These are phyloP conservation scores for Cutaneotrichosporon cutaneum DNA, from an alignment of 1,284 basidiomycete genomes.

Conservation along the genomic window DNA sequence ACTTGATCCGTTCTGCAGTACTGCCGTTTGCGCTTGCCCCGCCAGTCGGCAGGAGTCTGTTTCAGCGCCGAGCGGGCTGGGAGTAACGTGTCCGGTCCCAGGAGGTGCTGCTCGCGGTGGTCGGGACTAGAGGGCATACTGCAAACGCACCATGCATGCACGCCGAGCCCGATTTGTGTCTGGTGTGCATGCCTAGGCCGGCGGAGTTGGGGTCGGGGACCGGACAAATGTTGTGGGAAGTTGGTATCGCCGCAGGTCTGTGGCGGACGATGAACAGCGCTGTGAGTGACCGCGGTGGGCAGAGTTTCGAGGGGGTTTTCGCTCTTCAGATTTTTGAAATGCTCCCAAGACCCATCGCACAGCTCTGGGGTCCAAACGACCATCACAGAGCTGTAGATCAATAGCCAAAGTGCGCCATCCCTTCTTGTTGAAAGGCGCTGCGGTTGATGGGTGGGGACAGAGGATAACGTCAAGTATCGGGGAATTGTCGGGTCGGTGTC, in stretches of 20 bases:
- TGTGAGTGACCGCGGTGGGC: background rate
- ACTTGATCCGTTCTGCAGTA: background rate
- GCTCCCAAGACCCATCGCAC: background rate
- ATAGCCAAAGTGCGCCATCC: background rate
- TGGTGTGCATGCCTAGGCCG: too few species aligned
- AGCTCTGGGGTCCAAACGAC: background rate
- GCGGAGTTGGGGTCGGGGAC: too few species aligned
- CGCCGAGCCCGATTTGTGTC: too few species aligned
- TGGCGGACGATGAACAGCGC: background rate
- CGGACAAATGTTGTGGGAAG: too few species aligned
- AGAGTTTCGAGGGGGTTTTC: background rate
- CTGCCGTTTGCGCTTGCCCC: background rate
- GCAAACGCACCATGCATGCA: too few species aligned
- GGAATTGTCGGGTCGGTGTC: background rate
- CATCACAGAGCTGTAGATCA: background rate
- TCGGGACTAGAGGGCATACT: too few species aligned
- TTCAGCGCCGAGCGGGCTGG: too few species aligned
- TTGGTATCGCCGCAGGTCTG: too few species aligned
- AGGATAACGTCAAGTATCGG: background rate
- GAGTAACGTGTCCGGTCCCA: too few species aligned
- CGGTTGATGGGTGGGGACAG: background rate
- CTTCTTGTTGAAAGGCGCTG: too few species aligned
- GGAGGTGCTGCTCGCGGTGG: too few species aligned
- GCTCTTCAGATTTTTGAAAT: background rate
- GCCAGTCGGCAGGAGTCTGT: too few species aligned